Conservation (phyloP, 768 basidiomycete species). For the Ramaria rubella region DNA sequence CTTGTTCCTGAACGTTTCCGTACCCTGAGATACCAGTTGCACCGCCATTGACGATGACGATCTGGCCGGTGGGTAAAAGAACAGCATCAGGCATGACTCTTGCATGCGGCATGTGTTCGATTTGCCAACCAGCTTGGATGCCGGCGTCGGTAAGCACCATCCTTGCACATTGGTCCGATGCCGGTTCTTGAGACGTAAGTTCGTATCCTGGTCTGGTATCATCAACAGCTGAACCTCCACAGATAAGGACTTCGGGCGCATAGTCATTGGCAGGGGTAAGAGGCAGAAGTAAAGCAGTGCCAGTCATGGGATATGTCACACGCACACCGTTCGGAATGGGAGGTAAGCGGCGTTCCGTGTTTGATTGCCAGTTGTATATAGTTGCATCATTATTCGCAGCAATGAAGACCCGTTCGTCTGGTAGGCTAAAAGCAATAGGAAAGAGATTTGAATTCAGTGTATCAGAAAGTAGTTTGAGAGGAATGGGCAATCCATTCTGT, state of each 20-base stretch:
- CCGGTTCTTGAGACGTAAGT: slow-evolving; percentile 65
- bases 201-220: slow-evolving; percentile 53
- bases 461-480: slow-evolving; percentile 55
- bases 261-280: slow-evolving; percentile 57
- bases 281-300: slow-evolving; percentile 67
- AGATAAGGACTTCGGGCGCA: slow-evolving; percentile 62
- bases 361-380: slow-evolving; percentile 68
- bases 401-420: slow-evolving; percentile 64
- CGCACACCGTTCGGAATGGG: slow-evolving; percentile 69
- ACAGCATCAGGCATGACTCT: slow-evolving; percentile 79
- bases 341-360: slow-evolving; percentile 58
- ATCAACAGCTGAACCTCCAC: slow-evolving; percentile 66
- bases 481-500: slow-evolving; percentile 60
- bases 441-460: slow-evolving; percentile 82
- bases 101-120: slow-evolving; percentile 67
- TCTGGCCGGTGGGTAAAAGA: slow-evolving; percentile 66
- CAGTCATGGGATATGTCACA: slow-evolving; percentile 80
- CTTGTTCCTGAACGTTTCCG: slow-evolving; percentile 61
- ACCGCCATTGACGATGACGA: slow-evolving; percentile 74
- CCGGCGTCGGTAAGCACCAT: slow-evolving; percentile 59
- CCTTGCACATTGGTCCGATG: slow-evolving; percentile 67
- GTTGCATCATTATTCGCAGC: slow-evolving; percentile 75
- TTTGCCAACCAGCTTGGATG: slow-evolving; percentile 63
- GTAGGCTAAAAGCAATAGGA: slow-evolving; percentile 66
- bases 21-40: slow-evolving; percentile 70